Conservation (phyloP, 2,329 filamentous ascomycete species). For the Cephalotrichum gorgonifer region DNA sequence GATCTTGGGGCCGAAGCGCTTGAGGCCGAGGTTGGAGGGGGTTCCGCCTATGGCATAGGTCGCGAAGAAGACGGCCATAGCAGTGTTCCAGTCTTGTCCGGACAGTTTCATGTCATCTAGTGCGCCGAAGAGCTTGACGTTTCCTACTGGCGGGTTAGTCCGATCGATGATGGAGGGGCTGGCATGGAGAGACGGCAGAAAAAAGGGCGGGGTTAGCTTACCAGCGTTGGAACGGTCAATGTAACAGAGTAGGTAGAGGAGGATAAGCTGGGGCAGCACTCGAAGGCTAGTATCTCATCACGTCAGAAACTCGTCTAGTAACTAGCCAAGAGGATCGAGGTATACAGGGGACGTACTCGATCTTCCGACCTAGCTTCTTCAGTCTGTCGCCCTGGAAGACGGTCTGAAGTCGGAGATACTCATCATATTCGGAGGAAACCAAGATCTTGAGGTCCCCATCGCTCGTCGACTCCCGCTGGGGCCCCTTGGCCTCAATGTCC, state of each 20-base stretch:
- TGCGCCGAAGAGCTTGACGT: background rate
- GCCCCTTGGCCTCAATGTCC: too few relatives aligned
- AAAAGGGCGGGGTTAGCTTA: slow-evolving; percentile 20
- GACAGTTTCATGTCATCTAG: background rate
- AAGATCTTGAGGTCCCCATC: too few relatives aligned
- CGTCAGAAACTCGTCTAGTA: background rate
- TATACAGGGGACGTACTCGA: background rate
- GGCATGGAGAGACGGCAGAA: too few relatives aligned
- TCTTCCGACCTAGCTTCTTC: background rate
- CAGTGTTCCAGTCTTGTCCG: background rate
- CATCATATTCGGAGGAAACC: background rate
- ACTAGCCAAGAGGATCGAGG: too few relatives aligned
- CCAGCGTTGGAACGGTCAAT: slow-evolving; percentile 72
- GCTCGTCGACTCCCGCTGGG: too few relatives aligned
- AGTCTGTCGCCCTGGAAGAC: background rate
- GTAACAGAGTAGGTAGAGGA: slow-evolving; percentile 61
- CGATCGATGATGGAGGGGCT: background rate
- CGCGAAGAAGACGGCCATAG: background rate
- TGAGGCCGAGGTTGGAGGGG: slow-evolving; percentile 23
- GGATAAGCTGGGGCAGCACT: slow-evolving; percentile 33
- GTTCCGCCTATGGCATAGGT: background rate
- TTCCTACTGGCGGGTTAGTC: too few relatives aligned
- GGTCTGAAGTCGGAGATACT: background rate
- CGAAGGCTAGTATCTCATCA: background rate
- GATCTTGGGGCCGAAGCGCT: slow-evolving; percentile 20